Base-by-base conservation (phyloP, 352 stramenopile genomes). In the Pythium pectinolyticum region DNA sequence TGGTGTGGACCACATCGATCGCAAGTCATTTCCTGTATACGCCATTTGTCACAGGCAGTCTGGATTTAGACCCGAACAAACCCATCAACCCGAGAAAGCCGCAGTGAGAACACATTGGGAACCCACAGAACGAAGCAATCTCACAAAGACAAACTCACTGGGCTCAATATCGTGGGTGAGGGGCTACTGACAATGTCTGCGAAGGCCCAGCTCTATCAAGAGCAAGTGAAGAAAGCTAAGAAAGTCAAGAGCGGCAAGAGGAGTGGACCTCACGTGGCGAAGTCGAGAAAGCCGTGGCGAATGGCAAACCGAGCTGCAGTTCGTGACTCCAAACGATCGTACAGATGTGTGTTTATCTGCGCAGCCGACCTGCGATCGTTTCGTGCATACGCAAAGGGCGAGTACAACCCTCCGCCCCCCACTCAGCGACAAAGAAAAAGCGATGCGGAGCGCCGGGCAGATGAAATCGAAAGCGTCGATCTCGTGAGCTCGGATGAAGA, bases 401-500 rank as follows among this genome's bases (percentile, higher is more conserved):
- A 25, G 11, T 56, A 56, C 48, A 39, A 5, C 10, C 48, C 48
- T 24, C 48, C 5, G 15, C 10, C 31, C 14, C 28, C 48, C 6
- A 40, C 48, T 10, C 27, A 14, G 24, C 50, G 50, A 20, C 19
- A 46, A 9, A 12, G 14, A 9, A 57, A 57, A 24, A 57, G 15
- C 30, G 30, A 45, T 9, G 30, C 5, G 5, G 50, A 57, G 30
- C 31, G 27, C 30, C 4, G 3, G 8, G 50, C 28, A 20, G 50
- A 31, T n/a, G n/a, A n/a, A n/a, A n/a, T n/a, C 31, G 19, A 43
- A 4, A 46, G 25, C 9, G 34, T 57, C 8, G 27, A 46, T 45
- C 50, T 57, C 20, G 32, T 57, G 3, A 57, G 30, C 50, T 57
- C 50, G 11, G 50, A 45, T 24, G 50, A 57, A 7, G 34, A 46